Conservation (phyloP, 441 rosid species). For the Populus hybrid region DNA sequence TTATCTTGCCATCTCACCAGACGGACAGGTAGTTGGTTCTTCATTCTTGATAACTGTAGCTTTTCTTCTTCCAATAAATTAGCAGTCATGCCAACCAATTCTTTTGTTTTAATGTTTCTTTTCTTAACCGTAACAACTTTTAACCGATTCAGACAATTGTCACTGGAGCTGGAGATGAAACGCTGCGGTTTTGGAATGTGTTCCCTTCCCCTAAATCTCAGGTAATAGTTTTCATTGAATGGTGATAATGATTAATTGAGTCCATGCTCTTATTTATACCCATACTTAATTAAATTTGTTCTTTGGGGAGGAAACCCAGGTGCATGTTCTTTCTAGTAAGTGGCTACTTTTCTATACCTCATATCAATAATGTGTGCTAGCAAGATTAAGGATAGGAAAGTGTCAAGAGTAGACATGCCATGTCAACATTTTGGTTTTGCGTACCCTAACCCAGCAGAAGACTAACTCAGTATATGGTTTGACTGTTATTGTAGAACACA, state of each 20-base stretch:
- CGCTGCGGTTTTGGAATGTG: slow-evolving; percentile 93
- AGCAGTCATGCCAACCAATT: background rate
- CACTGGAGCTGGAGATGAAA: slow-evolving; percentile 98
- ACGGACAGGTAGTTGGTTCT: slow-evolving; percentile 64
- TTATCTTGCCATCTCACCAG: slow-evolving; percentile 96
- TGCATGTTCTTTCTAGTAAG: background rate
- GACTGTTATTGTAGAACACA: slow-evolving; percentile 57
- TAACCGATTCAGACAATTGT: slow-evolving; percentile 64
- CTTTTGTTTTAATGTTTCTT: background rate
- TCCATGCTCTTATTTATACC: background rate
- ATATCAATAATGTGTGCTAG: background rate
- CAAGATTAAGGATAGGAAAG: background rate
- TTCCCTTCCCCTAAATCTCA: slow-evolving; percentile 92
- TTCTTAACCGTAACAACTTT: background rate
- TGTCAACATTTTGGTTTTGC: background rate
- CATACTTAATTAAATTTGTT: background rate
- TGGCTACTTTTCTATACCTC: background rate
- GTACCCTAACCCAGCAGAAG: background rate
- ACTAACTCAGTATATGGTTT: background rate
- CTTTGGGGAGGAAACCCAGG: background rate
- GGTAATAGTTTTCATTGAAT: slow-evolving; percentile 35
- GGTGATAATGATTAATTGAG: background rate
- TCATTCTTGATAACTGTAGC: background rate
- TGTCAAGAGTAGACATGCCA: background rate
- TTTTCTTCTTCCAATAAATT: background rate